phyloP scores from a whole-genome alignment of 805 yeast genomes.

The Groenewaldozyma tartarivorans region DNA sequence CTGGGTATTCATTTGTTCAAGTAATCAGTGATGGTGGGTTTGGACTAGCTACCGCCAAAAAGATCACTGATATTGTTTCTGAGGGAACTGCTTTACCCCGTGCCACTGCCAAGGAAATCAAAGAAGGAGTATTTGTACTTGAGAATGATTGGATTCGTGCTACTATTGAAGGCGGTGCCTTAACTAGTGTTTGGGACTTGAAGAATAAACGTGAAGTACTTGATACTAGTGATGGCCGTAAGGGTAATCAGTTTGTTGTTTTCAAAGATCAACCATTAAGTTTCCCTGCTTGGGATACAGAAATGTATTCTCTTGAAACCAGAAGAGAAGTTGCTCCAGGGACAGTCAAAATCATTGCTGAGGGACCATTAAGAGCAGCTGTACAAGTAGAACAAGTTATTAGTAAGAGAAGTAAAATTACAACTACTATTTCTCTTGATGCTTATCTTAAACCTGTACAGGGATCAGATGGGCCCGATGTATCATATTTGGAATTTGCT shows the following conservation, averaged over 20 bases:
- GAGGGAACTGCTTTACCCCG: slow-evolving; percentile 7
- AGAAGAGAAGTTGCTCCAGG: slow-evolving; percentile 40
- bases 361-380: slow-evolving; percentile 53
- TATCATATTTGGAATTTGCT: slow-evolving; percentile 40
- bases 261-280: slow-evolving; percentile 85
- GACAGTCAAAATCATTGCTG: slow-evolving; percentile 32
- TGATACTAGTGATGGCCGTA: slow-evolving; percentile 37
- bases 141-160: slow-evolving; percentile 56
- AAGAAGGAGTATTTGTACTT: slow-evolving; percentile 38
- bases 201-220: slow-evolving; percentile 55
- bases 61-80: background rate
- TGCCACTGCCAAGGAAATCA: slow-evolving; percentile 37
- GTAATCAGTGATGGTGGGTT: background rate
- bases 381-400: slow-evolving; percentile 54
- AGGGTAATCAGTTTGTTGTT: slow-evolving; percentile 73
- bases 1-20: background rate
- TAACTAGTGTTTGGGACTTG: slow-evolving; percentile 56
- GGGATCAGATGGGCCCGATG: slow-evolving; percentile 22
- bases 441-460: slow-evolving; percentile 31
- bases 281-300: slow-evolving; percentile 98
- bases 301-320: slow-evolving; percentile 73
- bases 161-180: slow-evolving; percentile 48
- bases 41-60: background rate
- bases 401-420: slow-evolving; percentile 47
- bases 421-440: slow-evolving; percentile 60